Conservation (phyloP, 1,284 basidiomycete species). For the Kwoniella shivajii region DNA sequence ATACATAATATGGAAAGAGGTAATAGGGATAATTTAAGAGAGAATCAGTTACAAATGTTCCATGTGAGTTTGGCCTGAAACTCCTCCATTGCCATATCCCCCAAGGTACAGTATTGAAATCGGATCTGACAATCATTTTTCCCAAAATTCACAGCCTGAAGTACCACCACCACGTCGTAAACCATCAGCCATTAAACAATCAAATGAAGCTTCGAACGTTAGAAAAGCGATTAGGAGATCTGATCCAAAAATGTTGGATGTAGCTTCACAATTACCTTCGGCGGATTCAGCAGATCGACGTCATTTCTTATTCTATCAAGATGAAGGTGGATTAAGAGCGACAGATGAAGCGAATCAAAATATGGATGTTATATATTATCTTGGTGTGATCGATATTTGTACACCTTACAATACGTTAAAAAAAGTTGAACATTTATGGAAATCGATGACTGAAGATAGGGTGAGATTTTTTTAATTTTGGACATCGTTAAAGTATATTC, state of each 20-base stretch:
- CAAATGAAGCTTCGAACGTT: conserved; percentile 76
- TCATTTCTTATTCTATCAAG: conserved; percentile 92
- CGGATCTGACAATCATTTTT: background rate
- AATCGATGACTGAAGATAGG: conserved; percentile 80
- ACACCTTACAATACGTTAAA: conserved; percentile 84
- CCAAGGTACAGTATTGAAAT: background rate
- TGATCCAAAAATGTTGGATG: conserved; percentile 73
- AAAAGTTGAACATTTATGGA: conserved; percentile 88
- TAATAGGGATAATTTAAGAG: conserved; percentile 85
- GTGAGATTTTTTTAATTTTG: conserved; percentile 59
- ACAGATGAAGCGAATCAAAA: conserved; percentile 80
- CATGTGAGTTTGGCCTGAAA: conserved; percentile 61
- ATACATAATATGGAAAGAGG: conserved; percentile 90
- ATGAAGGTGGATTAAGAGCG: conserved; percentile 89
- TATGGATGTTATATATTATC: conserved; percentile 84
- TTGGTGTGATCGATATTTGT: conserved; percentile 91
- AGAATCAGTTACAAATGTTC: conserved; percentile 88
- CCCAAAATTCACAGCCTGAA: conserved; percentile 61
- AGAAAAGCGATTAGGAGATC: conserved; percentile 81
- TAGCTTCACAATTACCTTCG: conserved; percentile 66
- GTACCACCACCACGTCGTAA: conserved; percentile 61
- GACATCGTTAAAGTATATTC: background rate
- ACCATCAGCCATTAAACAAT: conserved; percentile 61
- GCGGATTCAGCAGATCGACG: conserved; percentile 70
- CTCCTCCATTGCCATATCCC: background rate